These are phyloP conservation scores for Psilocybe cyanescens DNA, from an alignment of 768 basidiomycete genomes.

Conservation along the genomic window DNA sequence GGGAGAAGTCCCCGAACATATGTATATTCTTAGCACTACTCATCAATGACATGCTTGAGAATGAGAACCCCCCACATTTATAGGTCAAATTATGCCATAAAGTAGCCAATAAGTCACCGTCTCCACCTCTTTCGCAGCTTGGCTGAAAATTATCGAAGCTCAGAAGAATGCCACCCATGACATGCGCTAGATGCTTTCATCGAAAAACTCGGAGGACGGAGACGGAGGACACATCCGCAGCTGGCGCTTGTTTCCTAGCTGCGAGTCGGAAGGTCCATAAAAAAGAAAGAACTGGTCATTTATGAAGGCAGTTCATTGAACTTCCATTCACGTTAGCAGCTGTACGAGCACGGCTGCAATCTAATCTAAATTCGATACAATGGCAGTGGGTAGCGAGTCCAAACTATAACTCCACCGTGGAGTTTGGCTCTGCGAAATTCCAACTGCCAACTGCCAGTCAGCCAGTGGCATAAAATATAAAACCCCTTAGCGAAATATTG, in stretches of 20 bases:
- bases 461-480: neutral
- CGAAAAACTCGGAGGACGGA: neutral
- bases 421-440: neutral
- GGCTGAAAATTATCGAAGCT: neutral
- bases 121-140: neutral
- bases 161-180: neutral
- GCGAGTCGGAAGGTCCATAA: neutral
- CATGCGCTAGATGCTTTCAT: neutral
- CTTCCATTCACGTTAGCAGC: neutral
- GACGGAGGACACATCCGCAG: neutral
- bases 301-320: neutral
- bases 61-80: slow-evolving; percentile 2
- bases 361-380: neutral
- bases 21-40: slow-evolving; percentile 7
- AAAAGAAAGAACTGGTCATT: too few relatives aligned
- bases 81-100: slow-evolving; percentile 18
- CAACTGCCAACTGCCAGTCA: neutral
- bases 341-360: neutral
- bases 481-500: neutral
- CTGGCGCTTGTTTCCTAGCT: neutral
- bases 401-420: neutral
- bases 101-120: neutral
- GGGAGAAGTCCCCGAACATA: neutral
- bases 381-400: neutral
- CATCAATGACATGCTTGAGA: slow-evolving; percentile 16